A percentile compares a stretch with the other conserved stretches of the same genome.
phyloP scores from a whole-genome alignment of 768 basidiomycete species.

The Suillus americanus region DNA sequence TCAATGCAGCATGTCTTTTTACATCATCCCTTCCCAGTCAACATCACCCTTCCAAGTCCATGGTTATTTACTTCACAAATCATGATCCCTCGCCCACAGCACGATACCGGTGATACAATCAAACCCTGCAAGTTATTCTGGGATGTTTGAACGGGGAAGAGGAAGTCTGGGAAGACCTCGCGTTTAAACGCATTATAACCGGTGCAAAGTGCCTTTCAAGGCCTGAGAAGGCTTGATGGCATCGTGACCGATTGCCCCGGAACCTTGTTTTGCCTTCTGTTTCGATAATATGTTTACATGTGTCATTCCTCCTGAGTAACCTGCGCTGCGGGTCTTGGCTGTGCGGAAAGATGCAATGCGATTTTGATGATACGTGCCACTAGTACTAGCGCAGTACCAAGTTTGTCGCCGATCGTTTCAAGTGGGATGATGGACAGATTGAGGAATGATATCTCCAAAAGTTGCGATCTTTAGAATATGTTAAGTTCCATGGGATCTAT shows the following conservation, averaged over 20 bases:
- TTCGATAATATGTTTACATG: slow-evolving; percentile 3
- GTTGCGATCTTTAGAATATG: slow-evolving; percentile 1
- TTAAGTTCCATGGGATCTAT: slow-evolving; percentile 1
- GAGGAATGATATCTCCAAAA: slow-evolving; percentile 17
- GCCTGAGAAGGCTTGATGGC: slow-evolving; percentile 17
- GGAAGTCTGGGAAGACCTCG: slow-evolving; percentile 16
- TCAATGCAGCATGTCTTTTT: slow-evolving; percentile 17
- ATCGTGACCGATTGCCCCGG: slow-evolving; percentile 22
- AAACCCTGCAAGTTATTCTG: slow-evolving; percentile 17
- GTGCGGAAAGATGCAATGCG: not conserved
- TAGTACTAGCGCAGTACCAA: not conserved
- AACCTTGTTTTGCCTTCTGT: slow-evolving; percentile 26
- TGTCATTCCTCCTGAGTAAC: slow-evolving; percentile 7
- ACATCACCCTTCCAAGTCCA: not conserved
- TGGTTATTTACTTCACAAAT: slow-evolving; percentile 4
- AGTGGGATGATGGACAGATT: slow-evolving; percentile 5
- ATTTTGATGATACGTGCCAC: not conserved
- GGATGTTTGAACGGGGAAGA: slow-evolving; percentile 22
- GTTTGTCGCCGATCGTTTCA: slow-evolving; percentile 17
- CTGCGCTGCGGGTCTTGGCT: slow-evolving; percentile 7
- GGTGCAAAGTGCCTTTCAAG: slow-evolving; percentile 11
- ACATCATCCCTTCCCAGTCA: slow-evolving; percentile 7
- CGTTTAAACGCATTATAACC: slow-evolving; percentile 22
- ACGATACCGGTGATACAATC: slow-evolving; percentile 13
- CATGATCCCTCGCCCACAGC: slow-evolving; percentile 3